These are phyloP conservation scores for Fusarium continuum DNA, from an alignment of 2,329 filamentous ascomycete genomes.

Conservation along the genomic window DNA sequence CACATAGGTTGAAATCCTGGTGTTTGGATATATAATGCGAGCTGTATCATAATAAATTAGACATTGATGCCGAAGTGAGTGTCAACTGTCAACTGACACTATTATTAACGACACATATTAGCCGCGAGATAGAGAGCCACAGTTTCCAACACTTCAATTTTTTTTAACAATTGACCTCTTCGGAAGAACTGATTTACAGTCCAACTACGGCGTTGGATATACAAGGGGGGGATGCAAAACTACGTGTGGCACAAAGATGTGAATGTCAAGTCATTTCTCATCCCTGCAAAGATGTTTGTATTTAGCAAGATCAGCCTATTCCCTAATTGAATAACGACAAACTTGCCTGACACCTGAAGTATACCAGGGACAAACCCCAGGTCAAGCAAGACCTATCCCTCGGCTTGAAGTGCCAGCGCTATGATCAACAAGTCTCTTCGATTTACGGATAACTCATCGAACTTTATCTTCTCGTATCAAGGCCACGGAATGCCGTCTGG, in stretches of 20 bases:
- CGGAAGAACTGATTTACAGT: neutral
- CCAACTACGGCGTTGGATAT: neutral
- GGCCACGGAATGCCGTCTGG: neutral
- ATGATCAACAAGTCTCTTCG: neutral
- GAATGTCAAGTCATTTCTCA: neutral
- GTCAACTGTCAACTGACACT: neutral
- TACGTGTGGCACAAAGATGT: neutral
- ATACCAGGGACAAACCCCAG: neutral
- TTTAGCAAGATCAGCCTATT: constrained; percentile 9
- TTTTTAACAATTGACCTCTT: neutral
- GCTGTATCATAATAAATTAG: constrained; percentile 28
- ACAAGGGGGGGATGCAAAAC: neutral
- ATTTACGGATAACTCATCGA: neutral
- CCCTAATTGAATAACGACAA: constrained; percentile 1
- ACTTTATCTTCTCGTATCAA: neutral
- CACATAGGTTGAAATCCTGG: constrained; percentile 14
- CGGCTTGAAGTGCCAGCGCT: neutral
- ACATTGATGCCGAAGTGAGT: constrained; percentile 12
- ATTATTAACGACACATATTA: neutral
- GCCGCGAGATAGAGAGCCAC: neutral
- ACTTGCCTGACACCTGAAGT: constrained; percentile 1
- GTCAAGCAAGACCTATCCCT: neutral
- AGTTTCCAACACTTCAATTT: no score
- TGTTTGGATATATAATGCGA: constrained; percentile 29
- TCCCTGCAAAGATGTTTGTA: neutral